Evolutionary conservation across 2,329 filamentous ascomycete genomes (phyloP), one percentile per base, ranked within the genome.

Genomic region (Penicillium thymicola): DNA sequence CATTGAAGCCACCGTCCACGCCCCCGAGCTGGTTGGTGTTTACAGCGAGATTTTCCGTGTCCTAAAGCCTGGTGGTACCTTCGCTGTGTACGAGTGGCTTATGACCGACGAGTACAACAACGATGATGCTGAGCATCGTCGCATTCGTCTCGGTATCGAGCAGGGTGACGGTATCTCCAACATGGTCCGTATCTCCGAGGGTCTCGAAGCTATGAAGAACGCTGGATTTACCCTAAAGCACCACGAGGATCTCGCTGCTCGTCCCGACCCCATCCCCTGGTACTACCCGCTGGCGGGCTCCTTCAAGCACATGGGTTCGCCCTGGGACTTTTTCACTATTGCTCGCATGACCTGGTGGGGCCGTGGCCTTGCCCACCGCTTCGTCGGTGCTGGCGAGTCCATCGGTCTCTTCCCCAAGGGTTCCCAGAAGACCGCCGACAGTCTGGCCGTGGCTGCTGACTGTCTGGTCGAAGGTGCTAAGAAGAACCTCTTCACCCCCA

Each of bases 61-160:
- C 23, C 82, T 99, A 62, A 99, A 97, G 83, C 94, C 94, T 21
- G 94, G 94, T 59, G 93, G 94, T 74, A 82, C 91, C 50, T 99
- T 97, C 68, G 94, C 93, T 72, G 93, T 97, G 51, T 99, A 97
- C 78, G 94, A 99, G 78, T 97, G 94, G 94, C 82, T 97, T 71
- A 97, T 99, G 94, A 97, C 92, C 7, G 92, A 97, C 61, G 80
- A 87, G 25, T 99, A 97, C 77, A 89, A 97, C 79, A 93, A 96
- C 73, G 82, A 89, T 59, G 92, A 97, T 81, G 76, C 90, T 1
- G 82, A 86, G 69, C 94, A 97, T 80, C 89, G 92, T 65, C 85
- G 90, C 73, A 94, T 97, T 71, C 90, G 94, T 62, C 86, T 97
- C 18, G 92, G 89, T 62, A 99, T 99, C 64, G 94, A 99, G 81